A percentile compares a stretch with the other conserved stretches of the same genome.
Evolutionary conservation across 225 moss, liverwort and hornwort genomes (phyloP).

Genomic region (Antitrichia curtipendula): DNA sequence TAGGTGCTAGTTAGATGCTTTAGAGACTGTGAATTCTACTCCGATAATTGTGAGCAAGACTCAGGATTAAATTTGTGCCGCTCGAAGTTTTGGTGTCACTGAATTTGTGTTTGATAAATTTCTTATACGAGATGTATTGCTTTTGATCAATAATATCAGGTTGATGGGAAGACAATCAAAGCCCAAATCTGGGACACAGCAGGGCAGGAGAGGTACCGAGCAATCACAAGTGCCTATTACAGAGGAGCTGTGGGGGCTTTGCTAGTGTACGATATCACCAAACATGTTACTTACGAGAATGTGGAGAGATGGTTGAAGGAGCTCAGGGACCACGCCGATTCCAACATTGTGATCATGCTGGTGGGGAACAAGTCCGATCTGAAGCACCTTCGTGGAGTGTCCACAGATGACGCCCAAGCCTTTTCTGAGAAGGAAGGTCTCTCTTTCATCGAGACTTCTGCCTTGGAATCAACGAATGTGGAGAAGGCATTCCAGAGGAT

Average conservation of each 20-base stretch:
- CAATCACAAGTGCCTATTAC: constrained; percentile 54
- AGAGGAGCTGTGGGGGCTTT: constrained; percentile 51
- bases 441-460: constrained; percentile 53
- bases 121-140: not conserved
- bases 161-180: constrained; percentile 45
- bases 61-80: not conserved
- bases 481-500: constrained; percentile 38
- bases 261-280: constrained; percentile 40
- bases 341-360: constrained; percentile 33
- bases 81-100: not conserved
- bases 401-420: constrained; percentile 27
- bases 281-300: constrained; percentile 51
- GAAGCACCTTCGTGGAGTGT: constrained; percentile 29
- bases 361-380: constrained; percentile 35
- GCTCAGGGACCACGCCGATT: constrained; percentile 29
- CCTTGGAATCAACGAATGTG: constrained; percentile 34
- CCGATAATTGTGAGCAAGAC: not conserved
- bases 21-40: not conserved
- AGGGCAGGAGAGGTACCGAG: constrained; percentile 50
- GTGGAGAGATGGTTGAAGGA: constrained; percentile 63
- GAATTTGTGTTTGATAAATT: not conserved
- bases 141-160: not conserved
- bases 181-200: constrained; percentile 44
- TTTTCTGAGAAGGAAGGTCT: constrained; percentile 51
- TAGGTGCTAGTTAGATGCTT: not conserved